These are phyloP conservation scores for Kuraishia borneana DNA, from an alignment of 805 yeast species.

Conservation along the genomic window DNA sequence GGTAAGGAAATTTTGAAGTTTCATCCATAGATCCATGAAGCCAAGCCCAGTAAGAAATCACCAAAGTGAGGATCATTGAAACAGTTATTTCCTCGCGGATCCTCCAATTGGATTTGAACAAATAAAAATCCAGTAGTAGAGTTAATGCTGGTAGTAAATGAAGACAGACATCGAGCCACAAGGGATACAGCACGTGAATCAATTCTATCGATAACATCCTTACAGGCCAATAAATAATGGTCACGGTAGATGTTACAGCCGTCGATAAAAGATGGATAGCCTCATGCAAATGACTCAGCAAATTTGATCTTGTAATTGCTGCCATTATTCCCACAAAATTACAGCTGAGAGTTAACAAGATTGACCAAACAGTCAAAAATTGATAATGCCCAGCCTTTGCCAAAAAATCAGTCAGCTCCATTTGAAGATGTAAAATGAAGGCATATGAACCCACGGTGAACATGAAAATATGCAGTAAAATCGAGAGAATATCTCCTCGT, in stretches of 20 bases:
- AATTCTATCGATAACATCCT: conserved; percentile 37
- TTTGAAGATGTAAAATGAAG: conserved; percentile 1
- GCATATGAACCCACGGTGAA: conserved; percentile 2
- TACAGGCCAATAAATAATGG: conserved; percentile 61
- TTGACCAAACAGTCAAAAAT: conserved; percentile 59
- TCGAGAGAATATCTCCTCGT: too few species aligned
- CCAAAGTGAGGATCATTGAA: conserved; percentile 22
- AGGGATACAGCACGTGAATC: conserved; percentile 32
- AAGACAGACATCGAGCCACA: conserved; percentile 41
- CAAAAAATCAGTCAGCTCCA: conserved; percentile 36
- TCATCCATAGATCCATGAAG: conserved; percentile 39
- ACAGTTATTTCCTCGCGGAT: conserved; percentile 25
- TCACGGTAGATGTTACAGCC: conserved; percentile 49
- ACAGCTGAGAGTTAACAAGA: conserved; percentile 33
- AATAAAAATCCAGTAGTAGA: conserved; percentile 42
- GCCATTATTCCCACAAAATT: conserved; percentile 26
- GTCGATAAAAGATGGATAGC: conserved; percentile 41
- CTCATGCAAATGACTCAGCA: conserved; percentile 23
- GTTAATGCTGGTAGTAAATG: conserved; percentile 49
- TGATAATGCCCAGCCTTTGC: conserved; percentile 57
- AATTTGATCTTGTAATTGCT: conserved; percentile 16
- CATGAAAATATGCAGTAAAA: conserved; percentile 1
- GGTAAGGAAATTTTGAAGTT: conserved; percentile 44
- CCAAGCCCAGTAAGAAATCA: conserved; percentile 41
- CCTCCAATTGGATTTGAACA: conserved; percentile 36